Conservation (phyloP, 805 yeast species). For the Candida anglica region DNA sequence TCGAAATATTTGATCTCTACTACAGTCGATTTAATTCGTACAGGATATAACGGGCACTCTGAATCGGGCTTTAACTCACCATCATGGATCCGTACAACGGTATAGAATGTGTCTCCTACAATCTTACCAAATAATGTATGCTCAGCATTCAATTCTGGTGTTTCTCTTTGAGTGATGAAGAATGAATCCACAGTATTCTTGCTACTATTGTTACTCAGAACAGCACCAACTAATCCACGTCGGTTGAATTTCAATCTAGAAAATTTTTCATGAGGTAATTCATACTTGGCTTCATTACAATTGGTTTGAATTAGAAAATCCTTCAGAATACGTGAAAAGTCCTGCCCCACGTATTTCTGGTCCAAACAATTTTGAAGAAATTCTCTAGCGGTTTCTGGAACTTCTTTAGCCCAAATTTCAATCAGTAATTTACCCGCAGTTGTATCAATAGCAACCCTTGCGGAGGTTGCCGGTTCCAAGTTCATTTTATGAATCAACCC, state of each 20-base stretch:
- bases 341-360: constrained; percentile 36
- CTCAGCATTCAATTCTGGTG: constrained; percentile 39
- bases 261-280: constrained; percentile 42
- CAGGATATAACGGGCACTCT: constrained; percentile 50
- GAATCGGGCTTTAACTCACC: constrained; percentile 40
- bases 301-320: constrained; percentile 14
- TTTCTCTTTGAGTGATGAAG: constrained; percentile 43
- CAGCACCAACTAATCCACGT: constrained; percentile 55
- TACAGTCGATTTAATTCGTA: constrained; percentile 34
- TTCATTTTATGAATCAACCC: no score
- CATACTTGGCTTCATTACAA: constrained; percentile 5
- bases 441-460: constrained; percentile 53
- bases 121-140: constrained; percentile 54
- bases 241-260: constrained; percentile 37
- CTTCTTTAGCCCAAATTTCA: constrained; percentile 69
- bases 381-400: constrained; percentile 43
- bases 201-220: constrained; percentile 25
- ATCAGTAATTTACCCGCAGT: constrained; percentile 55
- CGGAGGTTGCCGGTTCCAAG: constrained; percentile 54
- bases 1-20: constrained; percentile 48
- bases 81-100: constrained; percentile 45
- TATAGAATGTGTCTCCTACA: constrained; percentile 53
- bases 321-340: constrained; percentile 37
- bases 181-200: constrained; percentile 23
- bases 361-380: constrained; percentile 50